Evolutionary conservation across 148 eudicot species (phyloP), one percentile per base, ranked within the genome.

Genomic region (Chenopodium quinoa): DNA sequence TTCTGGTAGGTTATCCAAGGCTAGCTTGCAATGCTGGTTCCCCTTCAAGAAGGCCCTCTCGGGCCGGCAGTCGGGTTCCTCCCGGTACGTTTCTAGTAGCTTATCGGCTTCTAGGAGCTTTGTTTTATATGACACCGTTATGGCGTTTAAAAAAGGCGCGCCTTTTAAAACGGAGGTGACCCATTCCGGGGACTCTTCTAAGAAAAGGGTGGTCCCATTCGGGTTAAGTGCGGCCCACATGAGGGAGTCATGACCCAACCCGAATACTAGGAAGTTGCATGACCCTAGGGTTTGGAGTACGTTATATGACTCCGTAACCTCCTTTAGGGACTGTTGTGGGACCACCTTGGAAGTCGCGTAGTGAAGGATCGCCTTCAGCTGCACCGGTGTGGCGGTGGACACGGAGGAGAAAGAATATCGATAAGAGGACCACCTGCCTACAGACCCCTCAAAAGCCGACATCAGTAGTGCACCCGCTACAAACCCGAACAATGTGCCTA

Each of bases 171-270:
- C 84, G 0, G 81, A 76, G 16, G 75, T 56, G 72, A 84, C 83
- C 91, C 91, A 89, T n/a, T 76, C 78, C 0, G 79, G 82, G 76
- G 82, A 82, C 56, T 89, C 91, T 22, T 89, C 91, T 16, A 89
- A 77, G 68, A 89, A 89, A 1, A 89, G 62, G 0, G 89, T 89
- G 13, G 63, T 81, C 9, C 91, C 91, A 76, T 74, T 68, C 7
- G 87, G 84, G 81, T 89, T 89, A 6, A 89, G 80, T 5, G 85
- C 46, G 60, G 87, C 86, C 91, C 91, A 89, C 91, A 89, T 89
- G 19, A 83, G 79, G 22, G 89, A 86, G 52, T 89, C 91, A 20
- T 89, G 75, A 27, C 91, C 91, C 69, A 89, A 75, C 75, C 91
- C 91, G 23, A 83, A 89, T 0, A 89, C 88, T 1, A 89, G 77